phyloP scores from a whole-genome alignment of 805 yeast species.

The Kluyveromyces lactis region DNA sequence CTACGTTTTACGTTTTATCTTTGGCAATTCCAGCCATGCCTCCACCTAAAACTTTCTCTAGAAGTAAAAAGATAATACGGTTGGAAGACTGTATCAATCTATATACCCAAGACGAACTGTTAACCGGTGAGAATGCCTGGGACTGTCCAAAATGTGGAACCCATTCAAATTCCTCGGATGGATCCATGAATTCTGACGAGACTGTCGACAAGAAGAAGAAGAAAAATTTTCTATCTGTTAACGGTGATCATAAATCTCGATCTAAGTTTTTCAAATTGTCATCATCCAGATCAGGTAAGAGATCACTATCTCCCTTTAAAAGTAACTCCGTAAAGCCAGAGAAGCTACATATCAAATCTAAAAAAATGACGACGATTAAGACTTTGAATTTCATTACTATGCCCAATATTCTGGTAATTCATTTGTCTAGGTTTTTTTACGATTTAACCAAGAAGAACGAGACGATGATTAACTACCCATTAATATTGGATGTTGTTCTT shows the following conservation, averaged over 20 bases:
- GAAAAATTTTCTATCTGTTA: constrained; percentile 2
- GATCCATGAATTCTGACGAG: constrained; percentile 4
- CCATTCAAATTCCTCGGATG: constrained; percentile 4
- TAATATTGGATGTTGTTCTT: constrained; percentile 40
- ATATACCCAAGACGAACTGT: constrained; percentile 55
- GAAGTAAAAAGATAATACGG: constrained; percentile 32
- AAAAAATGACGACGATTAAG: constrained; percentile 46
- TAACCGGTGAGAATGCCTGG: constrained; percentile 75
- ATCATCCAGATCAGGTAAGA: constrained; percentile 20
- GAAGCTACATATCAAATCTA: constrained; percentile 9
- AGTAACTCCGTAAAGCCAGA: constrained; percentile 22
- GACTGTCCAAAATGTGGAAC: constrained; percentile 62
- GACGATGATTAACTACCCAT: constrained; percentile 47
- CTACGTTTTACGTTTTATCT: constrained; percentile 55
- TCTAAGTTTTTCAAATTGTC: constrained; percentile 15
- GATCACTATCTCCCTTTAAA: constrained; percentile 29
- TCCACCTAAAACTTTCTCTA: constrained; percentile 17
- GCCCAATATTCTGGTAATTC: constrained; percentile 74
- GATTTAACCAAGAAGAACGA: constrained; percentile 46
- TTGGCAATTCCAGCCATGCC: constrained; percentile 46
- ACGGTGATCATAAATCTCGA: constrained; percentile 5
- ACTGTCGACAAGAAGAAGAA: constrained; percentile 5
- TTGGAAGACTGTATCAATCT: constrained; percentile 56
- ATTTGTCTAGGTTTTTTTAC: constrained; percentile 68
- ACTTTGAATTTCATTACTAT: constrained; percentile 65